These are phyloP conservation scores for Metschnikowia hibisci DNA, from an alignment of 805 yeast species.

Conservation along the genomic window DNA sequence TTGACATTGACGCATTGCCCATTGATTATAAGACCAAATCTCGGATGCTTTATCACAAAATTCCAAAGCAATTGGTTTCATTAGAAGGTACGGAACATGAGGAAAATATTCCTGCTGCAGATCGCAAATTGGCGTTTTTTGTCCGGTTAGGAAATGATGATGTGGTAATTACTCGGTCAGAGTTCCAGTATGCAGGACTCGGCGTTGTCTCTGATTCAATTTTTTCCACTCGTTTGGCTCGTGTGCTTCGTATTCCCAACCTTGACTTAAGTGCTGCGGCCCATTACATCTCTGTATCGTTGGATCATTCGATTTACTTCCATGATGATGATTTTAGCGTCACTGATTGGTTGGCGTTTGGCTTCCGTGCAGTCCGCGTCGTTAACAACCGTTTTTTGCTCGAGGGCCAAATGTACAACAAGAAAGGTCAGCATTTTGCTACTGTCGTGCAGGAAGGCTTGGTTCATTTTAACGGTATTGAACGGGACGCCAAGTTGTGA, in stretches of 20 bases:
- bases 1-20: constrained; percentile 11
- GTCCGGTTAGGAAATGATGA: constrained; percentile 24
- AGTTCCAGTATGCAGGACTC: constrained; percentile 48
- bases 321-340: constrained; percentile 46
- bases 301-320: constrained; percentile 67
- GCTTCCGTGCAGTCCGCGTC: constrained; percentile 46
- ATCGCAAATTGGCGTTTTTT: constrained; percentile 25
- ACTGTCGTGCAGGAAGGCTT: constrained; percentile 66
- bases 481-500: constrained; percentile 14
- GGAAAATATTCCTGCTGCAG: constrained; percentile 21
- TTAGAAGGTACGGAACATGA: constrained; percentile 25
- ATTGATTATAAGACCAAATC: constrained; percentile 8
- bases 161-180: constrained; percentile 15
- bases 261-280: constrained; percentile 19
- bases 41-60: constrained; percentile 21
- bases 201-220: constrained; percentile 59
- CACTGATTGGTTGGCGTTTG: constrained; percentile 47
- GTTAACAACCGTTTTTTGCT: constrained; percentile 52
- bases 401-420: constrained; percentile 53
- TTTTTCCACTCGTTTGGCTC: constrained; percentile 48
- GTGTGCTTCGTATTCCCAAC: constrained; percentile 43
- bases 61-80: constrained; percentile 34
- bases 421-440: constrained; percentile 51
- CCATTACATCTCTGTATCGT: constrained; percentile 49
- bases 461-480: constrained; percentile 28